Percentiles rank a stretch among this genome's conserved stretches.
These are phyloP conservation scores for Fusarium sp. DNA, from an alignment of 2,329 filamentous ascomycete species.

Conservation along the genomic window DNA sequence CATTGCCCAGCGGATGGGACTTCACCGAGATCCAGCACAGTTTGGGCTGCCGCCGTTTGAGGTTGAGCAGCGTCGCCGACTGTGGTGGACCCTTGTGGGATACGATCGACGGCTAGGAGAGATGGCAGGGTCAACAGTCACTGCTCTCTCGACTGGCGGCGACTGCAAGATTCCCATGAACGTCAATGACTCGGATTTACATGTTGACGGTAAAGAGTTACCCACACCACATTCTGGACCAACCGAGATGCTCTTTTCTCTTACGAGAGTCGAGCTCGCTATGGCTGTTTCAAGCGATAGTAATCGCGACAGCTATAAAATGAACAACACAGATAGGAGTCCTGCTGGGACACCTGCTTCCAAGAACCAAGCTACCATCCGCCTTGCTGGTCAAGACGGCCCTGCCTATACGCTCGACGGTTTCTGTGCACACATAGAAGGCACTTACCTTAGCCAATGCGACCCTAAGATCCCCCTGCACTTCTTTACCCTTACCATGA, in stretches of 20 bases:
- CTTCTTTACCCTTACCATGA: slow-evolving; percentile 67
- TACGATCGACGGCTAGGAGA: slow-evolving; percentile 77
- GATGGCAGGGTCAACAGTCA: slow-evolving; percentile 68
- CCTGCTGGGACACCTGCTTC: slow-evolving; percentile 35
- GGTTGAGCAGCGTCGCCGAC: slow-evolving; percentile 73
- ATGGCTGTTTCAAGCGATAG: slow-evolving; percentile 62
- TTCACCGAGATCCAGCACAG: slow-evolving; percentile 70
- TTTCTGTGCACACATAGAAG: slow-evolving; percentile 65
- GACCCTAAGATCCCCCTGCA: slow-evolving; percentile 68
- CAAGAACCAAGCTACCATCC: slow-evolving; percentile 47
- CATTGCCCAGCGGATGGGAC: slow-evolving; percentile 72
- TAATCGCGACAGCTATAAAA: slow-evolving; percentile 49
- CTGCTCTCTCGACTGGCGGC: slow-evolving; percentile 61
- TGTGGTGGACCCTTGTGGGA: slow-evolving; percentile 77
- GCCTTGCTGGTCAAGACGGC: slow-evolving; percentile 61
- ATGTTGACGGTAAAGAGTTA: slow-evolving; percentile 64
- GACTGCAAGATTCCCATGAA: slow-evolving; percentile 68
- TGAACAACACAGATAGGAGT: slow-evolving; percentile 42
- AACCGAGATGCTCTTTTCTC: slow-evolving; percentile 69
- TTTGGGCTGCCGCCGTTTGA: slow-evolving; percentile 66
- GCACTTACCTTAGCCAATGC: slow-evolving; percentile 64
- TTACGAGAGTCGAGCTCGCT: slow-evolving; percentile 66
- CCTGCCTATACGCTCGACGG: slow-evolving; percentile 61
- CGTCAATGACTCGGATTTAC: slow-evolving; percentile 69
- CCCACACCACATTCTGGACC: slow-evolving; percentile 59